Percentiles rank a stretch among this genome's conserved stretches.
phyloP scores from a whole-genome alignment of 176 grass and related monocot species.

The Olyra latifolia region DNA sequence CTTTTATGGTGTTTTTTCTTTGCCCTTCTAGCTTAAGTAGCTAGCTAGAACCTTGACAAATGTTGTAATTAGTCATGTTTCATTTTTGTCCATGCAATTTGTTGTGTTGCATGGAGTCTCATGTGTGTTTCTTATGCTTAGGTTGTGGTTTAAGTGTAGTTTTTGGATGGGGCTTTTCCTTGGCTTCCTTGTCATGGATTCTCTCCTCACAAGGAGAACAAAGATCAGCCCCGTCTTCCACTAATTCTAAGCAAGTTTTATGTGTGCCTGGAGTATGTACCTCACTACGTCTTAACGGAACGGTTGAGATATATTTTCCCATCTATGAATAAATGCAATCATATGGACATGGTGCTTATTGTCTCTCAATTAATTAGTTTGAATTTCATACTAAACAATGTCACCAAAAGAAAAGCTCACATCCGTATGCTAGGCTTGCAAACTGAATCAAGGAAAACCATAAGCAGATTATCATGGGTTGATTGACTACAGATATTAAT shows the following conservation, averaged over 20 bases:
- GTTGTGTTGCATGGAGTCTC: not conserved
- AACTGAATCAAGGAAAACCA: too few species aligned
- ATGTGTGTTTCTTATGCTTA: not conserved
- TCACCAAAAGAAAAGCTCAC: too few species aligned
- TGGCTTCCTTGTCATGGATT: not conserved
- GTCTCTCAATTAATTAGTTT: not conserved
- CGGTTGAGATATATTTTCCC: not conserved
- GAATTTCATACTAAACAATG: not conserved
- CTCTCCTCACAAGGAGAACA: not conserved
- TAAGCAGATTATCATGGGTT: too few species aligned
- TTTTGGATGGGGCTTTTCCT: constrained; percentile 19
- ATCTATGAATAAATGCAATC: constrained; percentile 6
- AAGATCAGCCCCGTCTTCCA: not conserved
- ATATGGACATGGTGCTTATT: not conserved
- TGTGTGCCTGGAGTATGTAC: not conserved
- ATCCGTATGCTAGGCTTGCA: too few species aligned
- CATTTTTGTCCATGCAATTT: constrained; percentile 2
- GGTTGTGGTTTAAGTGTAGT: not conserved
- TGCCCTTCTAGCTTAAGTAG: constrained; percentile 27
- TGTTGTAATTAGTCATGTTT: not conserved
- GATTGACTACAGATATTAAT: too few species aligned
- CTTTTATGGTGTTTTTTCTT: constrained; percentile 27
- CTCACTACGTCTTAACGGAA: not conserved
- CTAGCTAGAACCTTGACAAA: constrained; percentile 3
- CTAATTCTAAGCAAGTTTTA: constrained; percentile 11